phyloP scores from a whole-genome alignment of 2,329 filamentous ascomycete species.

The Ceratocystis cubensis region DNA sequence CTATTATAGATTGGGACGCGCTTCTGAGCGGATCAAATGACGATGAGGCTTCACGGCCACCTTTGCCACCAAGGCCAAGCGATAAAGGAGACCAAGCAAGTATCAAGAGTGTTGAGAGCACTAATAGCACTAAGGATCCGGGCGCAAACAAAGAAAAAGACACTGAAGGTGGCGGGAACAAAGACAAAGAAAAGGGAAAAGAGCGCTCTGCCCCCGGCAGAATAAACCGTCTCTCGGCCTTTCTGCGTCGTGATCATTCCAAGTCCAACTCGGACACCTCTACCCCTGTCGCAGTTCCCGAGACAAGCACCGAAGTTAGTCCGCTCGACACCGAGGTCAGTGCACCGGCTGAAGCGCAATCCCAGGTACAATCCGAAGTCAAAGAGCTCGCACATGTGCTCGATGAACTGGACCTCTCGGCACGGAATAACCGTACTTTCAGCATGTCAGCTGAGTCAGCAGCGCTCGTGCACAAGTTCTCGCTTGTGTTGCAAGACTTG shows the following conservation, averaged over 20 bases:
- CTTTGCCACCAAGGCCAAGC: slow-evolving; percentile 38
- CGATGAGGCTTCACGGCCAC: slow-evolving; percentile 37
- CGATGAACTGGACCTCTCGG: slow-evolving; percentile 70
- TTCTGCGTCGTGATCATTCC: slow-evolving; percentile 31
- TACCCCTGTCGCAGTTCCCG: neutral
- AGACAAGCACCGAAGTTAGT: slow-evolving; percentile 21
- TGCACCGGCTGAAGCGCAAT: slow-evolving; percentile 30
- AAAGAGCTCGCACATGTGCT: slow-evolving; percentile 71
- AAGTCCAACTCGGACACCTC: slow-evolving; percentile 28
- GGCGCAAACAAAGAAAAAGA: neutral
- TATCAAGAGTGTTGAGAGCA: slow-evolving; percentile 29
- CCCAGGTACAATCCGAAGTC: slow-evolving; percentile 37
- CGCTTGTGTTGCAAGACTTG: slow-evolving; percentile 79
- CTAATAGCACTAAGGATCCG: neutral
- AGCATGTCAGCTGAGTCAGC: slow-evolving; percentile 73
- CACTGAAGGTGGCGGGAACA: slow-evolving; percentile 29
- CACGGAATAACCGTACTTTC: slow-evolving; percentile 75
- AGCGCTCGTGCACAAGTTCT: slow-evolving; percentile 72
- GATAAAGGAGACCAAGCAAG: neutral
- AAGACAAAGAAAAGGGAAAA: slow-evolving; percentile 19
- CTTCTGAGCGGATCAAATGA: slow-evolving; percentile 24
- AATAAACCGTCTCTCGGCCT: slow-evolving; percentile 28
- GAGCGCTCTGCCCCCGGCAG: slow-evolving; percentile 13
- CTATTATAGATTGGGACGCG: slow-evolving; percentile 33
- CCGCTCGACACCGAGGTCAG: slow-evolving; percentile 23